A percentile compares a stretch with the other conserved stretches of the same genome.
Evolutionary conservation across 176 grass and related monocot species (phyloP).

Genomic region (Otatea glauca): DNA sequence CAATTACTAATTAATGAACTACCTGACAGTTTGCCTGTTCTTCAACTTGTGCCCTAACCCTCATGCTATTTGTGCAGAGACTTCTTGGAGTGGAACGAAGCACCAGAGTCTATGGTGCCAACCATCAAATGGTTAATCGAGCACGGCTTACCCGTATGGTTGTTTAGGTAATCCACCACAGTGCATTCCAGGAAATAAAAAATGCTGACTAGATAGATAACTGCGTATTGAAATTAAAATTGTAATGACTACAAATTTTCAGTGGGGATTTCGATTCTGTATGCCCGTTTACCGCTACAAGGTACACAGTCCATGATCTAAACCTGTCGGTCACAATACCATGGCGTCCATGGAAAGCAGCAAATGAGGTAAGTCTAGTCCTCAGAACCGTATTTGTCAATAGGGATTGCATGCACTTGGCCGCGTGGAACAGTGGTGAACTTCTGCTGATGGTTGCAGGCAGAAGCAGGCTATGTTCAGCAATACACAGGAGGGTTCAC

Average conservation of each 20-base stretch:
- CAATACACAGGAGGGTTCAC: conserved; percentile 44
- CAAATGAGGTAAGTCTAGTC: conserved; percentile 6
- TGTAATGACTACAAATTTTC: neutral
- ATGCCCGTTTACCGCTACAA: conserved; percentile 36
- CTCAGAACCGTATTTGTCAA: neutral
- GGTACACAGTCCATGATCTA: conserved; percentile 24
- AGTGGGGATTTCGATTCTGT: conserved; percentile 48
- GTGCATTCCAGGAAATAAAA: too few species aligned
- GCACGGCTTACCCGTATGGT: conserved; percentile 31
- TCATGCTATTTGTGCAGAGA: neutral
- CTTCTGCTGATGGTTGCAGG: neutral
- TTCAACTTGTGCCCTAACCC: neutral
- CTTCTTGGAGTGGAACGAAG: conserved; percentile 19
- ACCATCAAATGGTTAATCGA: conserved; percentile 14
- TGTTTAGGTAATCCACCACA: conserved; percentile 44
- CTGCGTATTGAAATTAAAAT: neutral
- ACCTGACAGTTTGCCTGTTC: neutral
- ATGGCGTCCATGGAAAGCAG: conserved; percentile 47
- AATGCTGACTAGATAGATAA: too few species aligned
- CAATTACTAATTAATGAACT: too few species aligned
- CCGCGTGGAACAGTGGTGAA: neutral
- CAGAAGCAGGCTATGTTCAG: conserved; percentile 48
- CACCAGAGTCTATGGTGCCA: conserved; percentile 11
- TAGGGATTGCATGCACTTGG: neutral
- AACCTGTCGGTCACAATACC: conserved; percentile 14